Base-by-base conservation (phyloP, 2,329 filamentous ascomycete genomes). In the Colletotrichum neosansevieriae region DNA sequence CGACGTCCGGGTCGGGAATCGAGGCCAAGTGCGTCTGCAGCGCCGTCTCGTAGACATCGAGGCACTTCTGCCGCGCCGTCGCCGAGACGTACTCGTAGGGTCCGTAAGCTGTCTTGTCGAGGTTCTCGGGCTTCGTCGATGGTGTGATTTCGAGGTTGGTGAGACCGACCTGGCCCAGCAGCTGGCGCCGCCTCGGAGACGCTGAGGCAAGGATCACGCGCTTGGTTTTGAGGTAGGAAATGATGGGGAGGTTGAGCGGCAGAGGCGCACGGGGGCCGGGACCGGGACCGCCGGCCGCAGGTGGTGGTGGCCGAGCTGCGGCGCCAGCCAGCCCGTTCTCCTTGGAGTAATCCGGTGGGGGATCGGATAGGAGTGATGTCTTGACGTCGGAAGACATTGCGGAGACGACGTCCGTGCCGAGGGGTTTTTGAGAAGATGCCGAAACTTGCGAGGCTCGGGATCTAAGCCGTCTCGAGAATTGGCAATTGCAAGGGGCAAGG, bases 1-100 rank as follows among this genome's bases (percentile, higher is more conserved):
- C 93, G 15, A 98, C 85, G 6, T 89, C 91, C 0, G 94, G 94
- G 73, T 98, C 96, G 12, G 80, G 80, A 47, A 82, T 80, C 6
- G 84, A 80, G 49, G 78, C 78, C 15, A 81, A 73, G 53, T 84
- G 75, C n/a, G 76, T 78, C 63, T 80, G 77, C 15, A 89, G 73
- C 4, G 80, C 81, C 3, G 77, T 74, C 60, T 82, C 75, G 78
- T 89, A 89, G 10, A 98, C 92, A 51, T 92, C 87, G 49, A 94
- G 86, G 58, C 91, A 92, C 80, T 99, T 99, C 73, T 91, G 88
- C 21, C 89, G 88, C 3, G 95, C 95, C 2, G 96, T 99, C 65
- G 91, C 89, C 13, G 94, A 85, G 19, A 98, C 96, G 82, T 99
- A 99, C 81, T 97, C 94, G 78, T 93, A 92, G 1, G 96, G 93